Percentiles rank a stretch among this genome's conserved stretches.
Evolutionary conservation across 805 yeast species (phyloP).

Genomic region (Yamadazyma sp.): DNA sequence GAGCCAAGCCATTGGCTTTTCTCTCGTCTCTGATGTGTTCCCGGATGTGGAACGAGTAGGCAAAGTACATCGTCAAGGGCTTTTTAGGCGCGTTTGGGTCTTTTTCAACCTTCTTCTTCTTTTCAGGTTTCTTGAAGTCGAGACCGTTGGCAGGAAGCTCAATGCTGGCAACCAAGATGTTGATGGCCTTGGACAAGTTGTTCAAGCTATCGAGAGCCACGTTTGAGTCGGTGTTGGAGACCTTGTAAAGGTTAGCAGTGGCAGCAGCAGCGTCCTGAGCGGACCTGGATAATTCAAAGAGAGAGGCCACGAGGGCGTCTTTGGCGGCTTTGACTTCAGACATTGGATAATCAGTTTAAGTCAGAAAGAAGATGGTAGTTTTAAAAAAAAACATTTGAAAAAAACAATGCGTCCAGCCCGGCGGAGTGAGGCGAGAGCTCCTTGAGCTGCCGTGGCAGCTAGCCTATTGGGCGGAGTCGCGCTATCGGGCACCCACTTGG

Average conservation of each 20-base stretch:
- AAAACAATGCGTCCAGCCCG: constrained; percentile 3
- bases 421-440: too few relatives aligned
- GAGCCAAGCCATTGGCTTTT: constrained; percentile 52
- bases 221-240: constrained; percentile 7
- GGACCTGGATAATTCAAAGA: constrained; percentile 82
- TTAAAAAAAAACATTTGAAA: constrained; percentile 1
- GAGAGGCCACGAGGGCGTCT: constrained; percentile 58
- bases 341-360: constrained; percentile 8
- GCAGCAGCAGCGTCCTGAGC: constrained; percentile 83
- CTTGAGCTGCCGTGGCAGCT: background rate
- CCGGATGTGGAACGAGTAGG: constrained; percentile 71
- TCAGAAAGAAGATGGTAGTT: constrained; percentile 1
- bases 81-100: constrained; percentile 97
- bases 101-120: constrained; percentile 49
- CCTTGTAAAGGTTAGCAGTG: constrained; percentile 42
- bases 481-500: too few relatives aligned
- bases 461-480: too few relatives aligned
- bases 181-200: constrained; percentile 36
- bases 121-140: constrained; percentile 38
- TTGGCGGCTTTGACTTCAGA: constrained; percentile 19
- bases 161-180: constrained; percentile 19
- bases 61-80: constrained; percentile 84
- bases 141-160: constrained; percentile 21
- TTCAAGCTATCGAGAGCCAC: constrained; percentile 21
- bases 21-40: constrained; percentile 71